Evolutionary conservation across 805 yeast species (phyloP).

Genomic region (Spathaspora hagerdaliae): DNA sequence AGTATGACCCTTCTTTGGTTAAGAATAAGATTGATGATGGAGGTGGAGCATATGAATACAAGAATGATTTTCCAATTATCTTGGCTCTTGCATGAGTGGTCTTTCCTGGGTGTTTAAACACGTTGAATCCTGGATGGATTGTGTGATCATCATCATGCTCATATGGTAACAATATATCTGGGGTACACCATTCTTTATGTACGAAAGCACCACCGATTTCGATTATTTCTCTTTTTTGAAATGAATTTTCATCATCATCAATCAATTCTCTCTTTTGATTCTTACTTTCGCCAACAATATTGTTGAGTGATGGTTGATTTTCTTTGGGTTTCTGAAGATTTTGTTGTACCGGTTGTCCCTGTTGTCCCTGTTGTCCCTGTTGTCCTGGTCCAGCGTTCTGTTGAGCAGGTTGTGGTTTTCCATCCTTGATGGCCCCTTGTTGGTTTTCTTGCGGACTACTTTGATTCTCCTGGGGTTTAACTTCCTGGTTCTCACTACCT

Average conservation of each 20-base stretch:
- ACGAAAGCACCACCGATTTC: neutral
- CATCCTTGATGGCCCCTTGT: neutral
- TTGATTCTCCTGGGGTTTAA: neutral
- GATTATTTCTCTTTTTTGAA: neutral
- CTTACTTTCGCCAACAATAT: neutral
- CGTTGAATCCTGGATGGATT: constrained; percentile 35
- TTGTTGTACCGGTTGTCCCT: neutral
- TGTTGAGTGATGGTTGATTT: neutral
- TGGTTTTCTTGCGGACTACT: neutral
- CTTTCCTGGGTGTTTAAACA: constrained; percentile 26
- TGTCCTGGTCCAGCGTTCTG: neutral
- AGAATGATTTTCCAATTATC: constrained; percentile 34
- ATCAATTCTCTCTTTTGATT: neutral
- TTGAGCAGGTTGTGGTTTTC: neutral
- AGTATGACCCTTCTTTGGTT: constrained; percentile 32
- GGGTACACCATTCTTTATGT: constrained; percentile 12
- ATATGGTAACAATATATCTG: constrained; percentile 13
- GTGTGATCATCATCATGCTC: constrained; percentile 16
- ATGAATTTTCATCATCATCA: neutral
- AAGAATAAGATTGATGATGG: constrained; percentile 36
- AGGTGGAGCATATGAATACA: constrained; percentile 38
- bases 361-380: neutral
- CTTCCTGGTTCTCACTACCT: neutral
- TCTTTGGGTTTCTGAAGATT: no score
- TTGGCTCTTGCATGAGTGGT: constrained; percentile 23